Conservation (phyloP, 192 early-diverging fungal genomes). For the Backusella macrospora region DNA sequence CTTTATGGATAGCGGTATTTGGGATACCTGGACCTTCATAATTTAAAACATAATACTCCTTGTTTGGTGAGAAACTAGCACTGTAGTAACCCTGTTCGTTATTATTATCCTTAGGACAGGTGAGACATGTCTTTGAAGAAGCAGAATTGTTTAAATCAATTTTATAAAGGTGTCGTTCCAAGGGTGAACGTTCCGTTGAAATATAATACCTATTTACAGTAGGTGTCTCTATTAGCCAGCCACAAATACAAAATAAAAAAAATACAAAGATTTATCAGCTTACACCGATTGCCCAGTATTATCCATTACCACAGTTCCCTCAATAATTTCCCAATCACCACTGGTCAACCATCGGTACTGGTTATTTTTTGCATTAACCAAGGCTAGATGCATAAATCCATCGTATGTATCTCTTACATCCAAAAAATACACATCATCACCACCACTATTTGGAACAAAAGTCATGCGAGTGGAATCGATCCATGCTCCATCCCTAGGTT, state of each 20-base stretch:
- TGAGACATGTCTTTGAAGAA: slow-evolving; percentile 24
- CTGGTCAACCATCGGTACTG: slow-evolving; percentile 55
- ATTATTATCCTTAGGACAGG: slow-evolving; percentile 30
- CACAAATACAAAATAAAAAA: slow-evolving; percentile 10
- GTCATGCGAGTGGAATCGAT: slow-evolving; percentile 60
- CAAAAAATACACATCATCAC: slow-evolving; percentile 54
- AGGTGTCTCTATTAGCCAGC: slow-evolving; percentile 13
- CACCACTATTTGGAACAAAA: slow-evolving; percentile 31
- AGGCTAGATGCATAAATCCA: slow-evolving; percentile 70
- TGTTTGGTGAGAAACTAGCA: slow-evolving; percentile 72
- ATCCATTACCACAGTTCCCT: slow-evolving; percentile 46
- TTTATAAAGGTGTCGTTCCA: slow-evolving; percentile 44
- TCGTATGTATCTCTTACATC: slow-evolving; percentile 61
- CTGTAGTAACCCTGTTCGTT: slow-evolving; percentile 63
- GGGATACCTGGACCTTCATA: slow-evolving; percentile 87
- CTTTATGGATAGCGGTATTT: slow-evolving; percentile 68
- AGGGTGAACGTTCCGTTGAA: slow-evolving; percentile 38
- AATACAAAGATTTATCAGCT: slow-evolving; percentile 21
- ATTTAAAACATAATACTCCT: slow-evolving; percentile 69
- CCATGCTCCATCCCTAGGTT: slow-evolving; percentile 71
- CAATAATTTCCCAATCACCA: slow-evolving; percentile 71
- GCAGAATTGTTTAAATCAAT: slow-evolving; percentile 16
- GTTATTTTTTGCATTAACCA: slow-evolving; percentile 45
- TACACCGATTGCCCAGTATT: slow-evolving; percentile 42
- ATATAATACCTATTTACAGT: slow-evolving; percentile 29